A percentile compares a stretch with the other conserved stretches of the same genome.
Evolutionary conservation across 2,329 filamentous ascomycete species (phyloP).

Genomic region (Aschersonia sp.): DNA sequence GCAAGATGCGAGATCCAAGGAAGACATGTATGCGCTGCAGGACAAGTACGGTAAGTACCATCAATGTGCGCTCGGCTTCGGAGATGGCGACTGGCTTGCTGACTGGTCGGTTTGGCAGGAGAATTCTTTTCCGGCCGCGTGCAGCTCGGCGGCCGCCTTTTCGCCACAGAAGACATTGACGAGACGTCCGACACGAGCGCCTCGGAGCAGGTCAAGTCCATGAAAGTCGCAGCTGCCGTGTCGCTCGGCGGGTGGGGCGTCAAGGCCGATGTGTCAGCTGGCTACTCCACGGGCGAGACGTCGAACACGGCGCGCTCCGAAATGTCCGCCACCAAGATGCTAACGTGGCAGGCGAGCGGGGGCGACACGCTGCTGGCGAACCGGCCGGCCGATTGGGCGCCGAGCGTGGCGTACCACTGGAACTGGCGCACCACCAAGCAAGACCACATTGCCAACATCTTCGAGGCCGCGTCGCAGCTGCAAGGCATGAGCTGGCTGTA

Average conservation of each 20-base stretch:
- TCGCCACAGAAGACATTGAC: slow-evolving; percentile 2
- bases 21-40: neutral
- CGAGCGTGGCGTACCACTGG: slow-evolving; percentile 3
- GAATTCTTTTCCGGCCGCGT: slow-evolving; percentile 3
- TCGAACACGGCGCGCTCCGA: neutral
- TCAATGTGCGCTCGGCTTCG: neutral
- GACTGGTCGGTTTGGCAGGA: neutral
- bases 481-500: neutral
- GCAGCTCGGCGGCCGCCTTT: slow-evolving; percentile 3
- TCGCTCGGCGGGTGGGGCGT: neutral
- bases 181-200: neutral
- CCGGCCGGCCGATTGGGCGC: neutral
- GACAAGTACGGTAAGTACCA: neutral
- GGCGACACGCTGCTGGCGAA: slow-evolving; percentile 3
- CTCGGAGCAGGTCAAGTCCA: neutral
- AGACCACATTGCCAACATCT: neutral
- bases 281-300: neutral
- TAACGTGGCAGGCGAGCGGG: slow-evolving; percentile 3
- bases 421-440: slow-evolving; percentile 3
- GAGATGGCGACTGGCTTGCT: too few relatives aligned
- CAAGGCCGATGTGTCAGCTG: neutral
- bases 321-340: neutral
- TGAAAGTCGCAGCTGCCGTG: slow-evolving; percentile 1
- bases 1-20: neutral
- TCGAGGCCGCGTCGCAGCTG: neutral